Conservation (phyloP, 2,329 filamentous ascomycete species). For the Laburnicola sp. region DNA sequence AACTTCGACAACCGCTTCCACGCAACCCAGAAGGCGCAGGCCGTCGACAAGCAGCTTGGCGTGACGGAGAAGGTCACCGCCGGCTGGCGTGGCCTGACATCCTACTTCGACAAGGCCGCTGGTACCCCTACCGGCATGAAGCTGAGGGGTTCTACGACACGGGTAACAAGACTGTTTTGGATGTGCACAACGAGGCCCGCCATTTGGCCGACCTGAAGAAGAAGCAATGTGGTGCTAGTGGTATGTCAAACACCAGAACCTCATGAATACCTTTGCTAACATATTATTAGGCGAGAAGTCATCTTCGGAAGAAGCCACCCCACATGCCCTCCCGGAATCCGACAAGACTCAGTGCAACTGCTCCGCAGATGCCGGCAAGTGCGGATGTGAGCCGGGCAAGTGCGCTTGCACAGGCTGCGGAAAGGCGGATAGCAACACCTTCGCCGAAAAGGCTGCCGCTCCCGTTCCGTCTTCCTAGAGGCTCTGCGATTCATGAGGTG, state of each 20-base stretch:
- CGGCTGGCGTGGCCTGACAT: constrained; percentile 69
- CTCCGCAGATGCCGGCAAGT: constrained; percentile 47
- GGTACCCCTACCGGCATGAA: constrained; percentile 86
- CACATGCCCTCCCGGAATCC: constrained; percentile 46
- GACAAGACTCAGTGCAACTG: constrained; percentile 56
- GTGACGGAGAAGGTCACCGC: constrained; percentile 72
- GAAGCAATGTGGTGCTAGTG: constrained; percentile 52
- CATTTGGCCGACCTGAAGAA: constrained; percentile 93
- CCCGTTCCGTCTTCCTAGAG: constrained; percentile 10
- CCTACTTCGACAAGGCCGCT: constrained; percentile 93
- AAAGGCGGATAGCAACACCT: constrained; percentile 35
- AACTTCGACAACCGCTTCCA: constrained; percentile 84
- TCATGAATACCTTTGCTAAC: too few relatives aligned
- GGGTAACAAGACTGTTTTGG: constrained; percentile 83
- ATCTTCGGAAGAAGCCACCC: constrained; percentile 42
- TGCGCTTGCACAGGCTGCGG: constrained; percentile 53
- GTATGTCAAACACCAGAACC: neutral
- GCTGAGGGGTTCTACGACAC: constrained; percentile 85
- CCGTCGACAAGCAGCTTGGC: constrained; percentile 81
- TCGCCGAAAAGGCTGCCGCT: constrained; percentile 1
- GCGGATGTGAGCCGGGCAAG: constrained; percentile 51
- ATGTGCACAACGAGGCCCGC: constrained; percentile 89
- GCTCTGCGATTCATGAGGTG: too few relatives aligned
- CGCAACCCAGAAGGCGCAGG: constrained; percentile 81
- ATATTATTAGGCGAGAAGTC: constrained; percentile 25